Conservation (phyloP, 2,329 filamentous ascomycete species). For the Spiromastix sp. region DNA sequence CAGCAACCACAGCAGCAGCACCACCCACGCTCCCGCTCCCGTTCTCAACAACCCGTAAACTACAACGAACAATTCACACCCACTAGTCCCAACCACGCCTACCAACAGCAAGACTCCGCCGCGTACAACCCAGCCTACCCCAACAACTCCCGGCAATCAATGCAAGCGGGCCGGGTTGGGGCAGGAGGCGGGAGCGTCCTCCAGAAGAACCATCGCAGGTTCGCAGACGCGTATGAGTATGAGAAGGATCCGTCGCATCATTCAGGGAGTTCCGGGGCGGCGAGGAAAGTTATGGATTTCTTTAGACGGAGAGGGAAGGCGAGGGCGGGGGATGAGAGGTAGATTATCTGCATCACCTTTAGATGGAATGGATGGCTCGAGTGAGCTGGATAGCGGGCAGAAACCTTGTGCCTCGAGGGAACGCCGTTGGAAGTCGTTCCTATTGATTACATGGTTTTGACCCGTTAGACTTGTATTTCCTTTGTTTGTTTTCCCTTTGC, state of each 20-base stretch:
- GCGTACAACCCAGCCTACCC: constrained; percentile 35
- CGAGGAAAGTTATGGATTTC: constrained; percentile 95
- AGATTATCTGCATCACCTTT: too few relatives aligned
- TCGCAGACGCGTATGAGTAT: constrained; percentile 78
- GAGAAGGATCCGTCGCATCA: constrained; percentile 52
- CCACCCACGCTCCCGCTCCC: not conserved
- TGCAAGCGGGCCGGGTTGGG: constrained; percentile 25
- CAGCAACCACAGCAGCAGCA: not conserved
- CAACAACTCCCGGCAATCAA: constrained; percentile 31
- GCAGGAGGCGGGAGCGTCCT: constrained; percentile 47
- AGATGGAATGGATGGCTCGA: too few relatives aligned
- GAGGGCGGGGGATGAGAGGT: constrained; percentile 38
- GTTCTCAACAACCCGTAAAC: constrained; percentile 13
- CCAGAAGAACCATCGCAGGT: constrained; percentile 77
- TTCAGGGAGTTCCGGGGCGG: constrained; percentile 74
- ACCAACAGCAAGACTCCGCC: constrained; percentile 31
- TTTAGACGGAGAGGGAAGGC: constrained; percentile 80
- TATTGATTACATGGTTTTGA: too few relatives aligned
- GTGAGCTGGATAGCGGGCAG: too few relatives aligned
- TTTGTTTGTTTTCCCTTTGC: constrained; percentile 3
- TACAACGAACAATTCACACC: constrained; percentile 23
- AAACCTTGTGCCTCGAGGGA: too few relatives aligned
- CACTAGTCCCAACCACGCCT: constrained; percentile 6
- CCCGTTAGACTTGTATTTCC: constrained; percentile 5
- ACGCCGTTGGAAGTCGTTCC: too few relatives aligned